Evolutionary conservation across 2,329 filamentous ascomycete species (phyloP).

Genomic region (Alternaria alternata): DNA sequence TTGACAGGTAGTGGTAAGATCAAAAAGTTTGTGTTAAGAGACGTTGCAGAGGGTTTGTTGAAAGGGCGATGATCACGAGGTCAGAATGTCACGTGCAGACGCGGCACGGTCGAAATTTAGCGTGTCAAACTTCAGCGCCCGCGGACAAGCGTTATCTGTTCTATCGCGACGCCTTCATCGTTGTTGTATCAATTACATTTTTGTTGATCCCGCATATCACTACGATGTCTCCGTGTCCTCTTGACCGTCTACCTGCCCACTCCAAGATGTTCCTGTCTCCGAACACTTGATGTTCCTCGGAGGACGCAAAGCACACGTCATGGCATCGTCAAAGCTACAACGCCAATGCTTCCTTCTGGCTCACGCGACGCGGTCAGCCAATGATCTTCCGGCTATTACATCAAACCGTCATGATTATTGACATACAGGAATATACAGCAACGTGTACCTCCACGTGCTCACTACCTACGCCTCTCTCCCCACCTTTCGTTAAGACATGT

Average conservation of each 20-base stretch:
- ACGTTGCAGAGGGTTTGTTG: slow-evolving; percentile 38
- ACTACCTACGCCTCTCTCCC: background rate
- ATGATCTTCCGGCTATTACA: slow-evolving; percentile 14
- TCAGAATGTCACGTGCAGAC: background rate
- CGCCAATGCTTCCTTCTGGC: slow-evolving; percentile 1
- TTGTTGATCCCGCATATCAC: background rate
- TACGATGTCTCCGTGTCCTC: background rate
- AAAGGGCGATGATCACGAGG: slow-evolving; percentile 10
- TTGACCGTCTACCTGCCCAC: background rate
- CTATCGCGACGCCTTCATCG: background rate
- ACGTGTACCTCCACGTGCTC: slow-evolving; percentile 19
- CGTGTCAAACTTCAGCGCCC: background rate
- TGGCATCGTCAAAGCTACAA: slow-evolving; percentile 14
- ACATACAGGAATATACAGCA: slow-evolving; percentile 6
- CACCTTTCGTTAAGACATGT: slow-evolving; percentile 22
- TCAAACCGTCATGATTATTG: slow-evolving; percentile 25
- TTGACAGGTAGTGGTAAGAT: slow-evolving; percentile 57
- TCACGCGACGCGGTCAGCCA: slow-evolving; percentile 7
- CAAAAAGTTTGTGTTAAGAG: slow-evolving; percentile 52
- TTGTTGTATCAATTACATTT: background rate
- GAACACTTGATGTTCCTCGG: background rate
- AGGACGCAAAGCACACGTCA: slow-evolving; percentile 14
- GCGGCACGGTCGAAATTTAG: slow-evolving; percentile 1
- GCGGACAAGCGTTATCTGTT: background rate
- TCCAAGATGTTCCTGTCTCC: background rate